A percentile compares a stretch with the other conserved stretches of the same genome.
Evolutionary conservation across 306 rosid genomes (phyloP).

Genomic region (Arachis hypogaea): DNA sequence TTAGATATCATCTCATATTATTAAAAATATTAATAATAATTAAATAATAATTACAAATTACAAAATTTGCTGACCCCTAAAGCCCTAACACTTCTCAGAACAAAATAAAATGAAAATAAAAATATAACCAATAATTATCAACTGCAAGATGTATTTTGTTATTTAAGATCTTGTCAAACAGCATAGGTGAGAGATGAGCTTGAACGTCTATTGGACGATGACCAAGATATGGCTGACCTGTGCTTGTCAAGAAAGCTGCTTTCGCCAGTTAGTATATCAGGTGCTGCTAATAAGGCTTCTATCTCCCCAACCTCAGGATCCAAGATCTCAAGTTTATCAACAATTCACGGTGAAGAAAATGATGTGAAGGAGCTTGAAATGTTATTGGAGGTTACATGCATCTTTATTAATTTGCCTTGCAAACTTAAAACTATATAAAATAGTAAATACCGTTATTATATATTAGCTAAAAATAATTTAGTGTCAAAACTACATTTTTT

Average conservation of each 20-base stretch:
- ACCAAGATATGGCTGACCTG: constrained; percentile 84
- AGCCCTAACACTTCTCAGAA: too few relatives aligned
- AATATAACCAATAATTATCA: too few relatives aligned
- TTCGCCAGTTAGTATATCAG: constrained; percentile 61
- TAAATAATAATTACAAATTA: too few relatives aligned
- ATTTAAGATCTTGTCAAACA: neutral
- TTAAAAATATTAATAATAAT: too few relatives aligned
- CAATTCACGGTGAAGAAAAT: constrained; percentile 68
- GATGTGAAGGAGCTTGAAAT: constrained; percentile 90
- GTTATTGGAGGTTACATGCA: constrained; percentile 72
- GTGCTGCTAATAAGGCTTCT: constrained; percentile 54
- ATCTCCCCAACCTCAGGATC: constrained; percentile 71
- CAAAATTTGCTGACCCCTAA: too few relatives aligned
- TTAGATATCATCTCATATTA: too few relatives aligned
- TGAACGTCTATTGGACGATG: constrained; percentile 81
- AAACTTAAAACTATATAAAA: neutral
- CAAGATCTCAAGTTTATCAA: constrained; percentile 65
- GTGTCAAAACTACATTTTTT: neutral
- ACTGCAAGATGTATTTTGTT: too few relatives aligned
- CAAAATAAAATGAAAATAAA: too few relatives aligned
- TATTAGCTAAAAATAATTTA: neutral
- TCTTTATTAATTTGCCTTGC: constrained; percentile 13
- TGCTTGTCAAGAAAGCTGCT: constrained; percentile 80
- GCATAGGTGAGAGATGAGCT: constrained; percentile 76
- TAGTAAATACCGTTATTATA: neutral